These are phyloP conservation scores for Trichosanthes truncata DNA, from an alignment of 306 rosid species.

Conservation along the genomic window DNA sequence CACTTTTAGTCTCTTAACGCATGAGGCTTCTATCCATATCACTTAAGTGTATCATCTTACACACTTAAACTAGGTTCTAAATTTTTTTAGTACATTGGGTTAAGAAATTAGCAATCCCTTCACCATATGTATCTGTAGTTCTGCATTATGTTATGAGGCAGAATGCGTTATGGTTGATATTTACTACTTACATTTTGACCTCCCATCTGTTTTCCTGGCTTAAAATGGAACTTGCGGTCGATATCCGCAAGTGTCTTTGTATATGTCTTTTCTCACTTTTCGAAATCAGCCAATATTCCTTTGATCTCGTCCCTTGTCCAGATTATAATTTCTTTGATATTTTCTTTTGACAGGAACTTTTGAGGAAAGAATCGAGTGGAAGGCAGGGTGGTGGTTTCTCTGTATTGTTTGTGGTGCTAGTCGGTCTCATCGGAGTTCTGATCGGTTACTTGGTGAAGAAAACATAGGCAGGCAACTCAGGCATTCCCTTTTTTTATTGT, in stretches of 20 bases:
- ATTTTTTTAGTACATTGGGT: neutral
- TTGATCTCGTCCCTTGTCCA: neutral
- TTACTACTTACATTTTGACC: neutral
- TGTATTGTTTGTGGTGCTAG: constrained; percentile 20
- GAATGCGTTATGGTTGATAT: neutral
- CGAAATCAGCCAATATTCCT: neutral
- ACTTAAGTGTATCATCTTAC: neutral
- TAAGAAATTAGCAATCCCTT: neutral
- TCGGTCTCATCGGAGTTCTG: constrained; percentile 31
- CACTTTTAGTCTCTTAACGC: neutral
- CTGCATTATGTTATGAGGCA: neutral
- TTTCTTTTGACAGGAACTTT: constrained; percentile 20
- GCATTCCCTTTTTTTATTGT: neutral
- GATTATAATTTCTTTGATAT: neutral
- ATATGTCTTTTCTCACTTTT: neutral
- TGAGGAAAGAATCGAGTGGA: constrained; percentile 21
- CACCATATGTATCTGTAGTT: neutral
- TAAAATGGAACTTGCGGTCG: neutral
- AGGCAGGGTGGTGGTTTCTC: constrained; percentile 23
- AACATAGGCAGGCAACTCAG: constrained; percentile 13
- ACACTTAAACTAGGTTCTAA: neutral
- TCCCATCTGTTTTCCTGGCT: neutral
- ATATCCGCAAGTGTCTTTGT: neutral
- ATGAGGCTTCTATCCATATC: neutral
- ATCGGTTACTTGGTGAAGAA: constrained; percentile 26